Conservation (phyloP, 164 flowering plant species). For the Piper betle region DNA sequence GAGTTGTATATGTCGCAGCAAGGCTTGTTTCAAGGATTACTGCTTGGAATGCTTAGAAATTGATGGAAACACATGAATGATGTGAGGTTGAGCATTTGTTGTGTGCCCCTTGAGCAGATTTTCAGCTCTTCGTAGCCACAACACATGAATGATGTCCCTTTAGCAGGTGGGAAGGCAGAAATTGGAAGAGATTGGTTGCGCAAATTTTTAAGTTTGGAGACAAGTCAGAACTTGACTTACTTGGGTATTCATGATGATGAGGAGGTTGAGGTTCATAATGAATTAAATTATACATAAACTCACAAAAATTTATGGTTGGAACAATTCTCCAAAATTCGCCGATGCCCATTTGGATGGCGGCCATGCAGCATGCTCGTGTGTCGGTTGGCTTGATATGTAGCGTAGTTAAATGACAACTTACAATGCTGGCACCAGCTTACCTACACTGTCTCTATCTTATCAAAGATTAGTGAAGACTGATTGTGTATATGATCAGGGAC, state of each 20-base stretch:
- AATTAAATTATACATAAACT: no score
- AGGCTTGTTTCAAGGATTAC: conserved; percentile 67
- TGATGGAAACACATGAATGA: conserved; percentile 69
- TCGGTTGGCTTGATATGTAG: no score
- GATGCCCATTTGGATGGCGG: no score
- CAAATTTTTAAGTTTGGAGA: conserved; percentile 46
- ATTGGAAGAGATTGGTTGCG: conserved; percentile 62
- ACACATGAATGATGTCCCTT: conserved; percentile 37
- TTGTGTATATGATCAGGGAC: no score
- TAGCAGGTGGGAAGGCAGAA: conserved; percentile 64
- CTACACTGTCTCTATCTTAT: no score
- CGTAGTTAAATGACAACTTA: no score
- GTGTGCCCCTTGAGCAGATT: conserved; percentile 75
- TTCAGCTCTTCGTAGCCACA: conserved; percentile 60
- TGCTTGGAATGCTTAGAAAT: conserved; percentile 44
- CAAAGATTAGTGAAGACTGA: no score
- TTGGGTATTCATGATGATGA: conserved; percentile 62
- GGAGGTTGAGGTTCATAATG: conserved; percentile 24
- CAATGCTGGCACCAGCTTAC: no score
- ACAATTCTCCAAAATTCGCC: no score
- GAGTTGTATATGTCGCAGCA: conserved; percentile 73
- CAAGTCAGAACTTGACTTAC: conserved; percentile 47
- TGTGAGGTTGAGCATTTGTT: conserved; percentile 76
- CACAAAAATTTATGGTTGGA: no score
- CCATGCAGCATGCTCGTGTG: no score